A percentile compares a stretch with the other conserved stretches of the same genome.
phyloP scores from a whole-genome alignment of 495 filamentous ascomycete genomes.

The Amphirosellinia nigrospora region DNA sequence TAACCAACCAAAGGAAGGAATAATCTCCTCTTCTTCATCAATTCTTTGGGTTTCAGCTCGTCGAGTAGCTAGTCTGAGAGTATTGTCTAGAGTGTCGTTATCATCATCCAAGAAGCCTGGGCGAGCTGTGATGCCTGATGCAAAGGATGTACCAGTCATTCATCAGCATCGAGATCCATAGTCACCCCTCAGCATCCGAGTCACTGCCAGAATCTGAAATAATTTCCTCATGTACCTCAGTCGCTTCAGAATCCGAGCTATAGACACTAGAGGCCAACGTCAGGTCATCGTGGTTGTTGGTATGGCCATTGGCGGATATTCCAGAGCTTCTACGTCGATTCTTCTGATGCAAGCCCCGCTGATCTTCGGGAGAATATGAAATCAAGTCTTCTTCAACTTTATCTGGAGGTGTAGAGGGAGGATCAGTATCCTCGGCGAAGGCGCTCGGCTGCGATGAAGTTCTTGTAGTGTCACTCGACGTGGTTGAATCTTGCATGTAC shows the following conservation, averaged over 20 bases:
- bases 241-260: conserved; percentile 68
- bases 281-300: conserved; percentile 67
- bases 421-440: conserved; percentile 61
- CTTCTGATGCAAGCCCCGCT: conserved; percentile 70
- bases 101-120: conserved; percentile 61
- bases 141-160: conserved; percentile 71
- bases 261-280: conserved; percentile 78
- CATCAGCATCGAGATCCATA: conserved; percentile 73
- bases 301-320: conserved; percentile 61
- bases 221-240: conserved; percentile 62
- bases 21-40: conserved; percentile 80
- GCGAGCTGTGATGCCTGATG: conserved; percentile 61
- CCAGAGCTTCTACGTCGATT: conserved; percentile 70
- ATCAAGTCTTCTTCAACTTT: conserved; percentile 67
- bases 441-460: conserved; percentile 64
- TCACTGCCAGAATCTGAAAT: conserved; percentile 59
- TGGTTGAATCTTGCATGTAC: conserved; percentile 83
- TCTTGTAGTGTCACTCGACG: conserved; percentile 78
- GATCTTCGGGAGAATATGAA: conserved; percentile 70
- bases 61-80: conserved; percentile 74
- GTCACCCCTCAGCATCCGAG: conserved; percentile 74
- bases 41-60: conserved; percentile 73
- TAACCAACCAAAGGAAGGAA: conserved; percentile 65
- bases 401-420: conserved; percentile 70
- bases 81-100: conserved; percentile 73